Percentiles rank a stretch among this genome's conserved stretches.
These are phyloP conservation scores for Ceratocystis albifundus DNA, from an alignment of 2,329 filamentous ascomycete genomes.

Conservation along the genomic window DNA sequence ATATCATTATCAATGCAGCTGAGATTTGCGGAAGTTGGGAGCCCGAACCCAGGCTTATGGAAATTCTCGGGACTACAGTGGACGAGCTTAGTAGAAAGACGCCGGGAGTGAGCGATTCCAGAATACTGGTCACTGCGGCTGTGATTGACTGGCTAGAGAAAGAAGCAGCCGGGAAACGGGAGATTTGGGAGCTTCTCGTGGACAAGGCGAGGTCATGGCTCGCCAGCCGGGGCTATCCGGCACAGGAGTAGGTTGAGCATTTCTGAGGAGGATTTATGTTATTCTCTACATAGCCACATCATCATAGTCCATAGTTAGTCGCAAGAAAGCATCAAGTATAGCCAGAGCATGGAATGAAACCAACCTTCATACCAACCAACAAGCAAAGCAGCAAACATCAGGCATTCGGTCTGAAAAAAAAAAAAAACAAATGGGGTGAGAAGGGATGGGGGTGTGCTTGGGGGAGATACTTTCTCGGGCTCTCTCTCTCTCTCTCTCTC, in stretches of 20 bases:
- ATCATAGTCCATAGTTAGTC: background rate
- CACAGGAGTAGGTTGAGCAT: background rate
- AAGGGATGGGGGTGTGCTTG: no score
- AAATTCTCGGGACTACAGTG: background rate
- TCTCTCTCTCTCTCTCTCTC: background rate
- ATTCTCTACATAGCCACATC: background rate
- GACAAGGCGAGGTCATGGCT: constrained; percentile 48
- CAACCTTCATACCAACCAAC: no score
- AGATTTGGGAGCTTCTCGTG: constrained; percentile 53
- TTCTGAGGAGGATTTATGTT: background rate
- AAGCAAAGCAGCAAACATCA: no score
- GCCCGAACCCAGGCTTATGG: constrained; percentile 26
- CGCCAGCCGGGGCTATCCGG: background rate
- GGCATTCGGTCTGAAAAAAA: background rate
- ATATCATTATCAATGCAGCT: constrained; percentile 1
- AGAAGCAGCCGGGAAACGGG: constrained; percentile 36
- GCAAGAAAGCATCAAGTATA: background rate
- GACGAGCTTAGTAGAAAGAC: constrained; percentile 17
- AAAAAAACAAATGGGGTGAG: no score
- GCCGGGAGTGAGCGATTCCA: constrained; percentile 11
- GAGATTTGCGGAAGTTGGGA: background rate
- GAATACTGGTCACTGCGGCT: constrained; percentile 30
- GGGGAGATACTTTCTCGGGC: background rate
- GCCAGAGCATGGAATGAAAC: background rate
- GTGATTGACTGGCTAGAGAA: constrained; percentile 41